Conservation (phyloP, 352 stramenopile species). For the Pythium rishiriense region DNA sequence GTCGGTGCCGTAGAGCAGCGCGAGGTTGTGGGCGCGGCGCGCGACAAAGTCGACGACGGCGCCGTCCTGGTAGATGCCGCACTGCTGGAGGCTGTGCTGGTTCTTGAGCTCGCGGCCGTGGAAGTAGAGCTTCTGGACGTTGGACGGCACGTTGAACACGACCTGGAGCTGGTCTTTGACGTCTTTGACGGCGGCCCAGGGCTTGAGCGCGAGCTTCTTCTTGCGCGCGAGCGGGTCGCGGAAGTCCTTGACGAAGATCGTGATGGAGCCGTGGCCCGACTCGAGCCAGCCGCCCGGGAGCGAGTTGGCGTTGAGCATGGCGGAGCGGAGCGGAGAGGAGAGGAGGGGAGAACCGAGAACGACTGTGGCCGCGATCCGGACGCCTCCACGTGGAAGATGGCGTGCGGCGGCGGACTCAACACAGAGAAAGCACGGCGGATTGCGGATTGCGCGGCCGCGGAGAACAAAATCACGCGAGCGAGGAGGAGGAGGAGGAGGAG, state of each 20-base stretch:
- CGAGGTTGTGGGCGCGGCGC: constrained; percentile 56
- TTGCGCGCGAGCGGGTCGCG: constrained; percentile 75
- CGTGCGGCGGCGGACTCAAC: too few species aligned
- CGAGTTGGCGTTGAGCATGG: constrained; percentile 61
- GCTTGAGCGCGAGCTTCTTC: constrained; percentile 80
- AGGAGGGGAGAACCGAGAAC: background rate
- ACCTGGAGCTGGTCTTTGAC: constrained; percentile 86
- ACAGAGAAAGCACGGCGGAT: too few species aligned
- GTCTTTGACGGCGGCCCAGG: constrained; percentile 84
- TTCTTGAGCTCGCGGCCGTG: constrained; percentile 85
- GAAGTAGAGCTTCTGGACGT: constrained; percentile 82
- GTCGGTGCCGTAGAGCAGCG: constrained; percentile 39
- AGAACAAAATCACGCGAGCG: background rate
- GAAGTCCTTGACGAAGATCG: constrained; percentile 79
- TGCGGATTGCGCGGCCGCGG: background rate
- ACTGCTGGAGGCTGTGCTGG: constrained; percentile 78
- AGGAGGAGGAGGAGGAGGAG: background rate
- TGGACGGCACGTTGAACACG: constrained; percentile 77
- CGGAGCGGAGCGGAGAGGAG: background rate
- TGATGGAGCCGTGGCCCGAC: constrained; percentile 68
- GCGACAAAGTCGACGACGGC: constrained; percentile 78
- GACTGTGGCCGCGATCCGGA: background rate
- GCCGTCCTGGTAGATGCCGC: constrained; percentile 83
- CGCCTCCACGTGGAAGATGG: too few species aligned
- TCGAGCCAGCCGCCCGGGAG: constrained; percentile 76